Conservation (phyloP, 257 asterid species). For the Solanum etuberosum region DNA sequence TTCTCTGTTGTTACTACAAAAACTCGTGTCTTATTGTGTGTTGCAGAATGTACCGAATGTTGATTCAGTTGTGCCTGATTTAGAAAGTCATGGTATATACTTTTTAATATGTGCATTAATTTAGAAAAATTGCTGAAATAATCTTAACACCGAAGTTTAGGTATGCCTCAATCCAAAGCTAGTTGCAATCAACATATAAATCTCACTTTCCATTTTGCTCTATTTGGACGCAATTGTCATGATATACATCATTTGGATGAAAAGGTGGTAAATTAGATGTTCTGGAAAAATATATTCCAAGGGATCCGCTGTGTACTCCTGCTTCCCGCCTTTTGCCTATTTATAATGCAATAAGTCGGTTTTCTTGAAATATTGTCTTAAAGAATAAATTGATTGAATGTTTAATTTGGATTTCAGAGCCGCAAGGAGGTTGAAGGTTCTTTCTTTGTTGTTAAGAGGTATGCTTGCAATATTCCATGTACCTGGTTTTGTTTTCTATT, state of each 20-base stretch:
- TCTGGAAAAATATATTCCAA: not conserved
- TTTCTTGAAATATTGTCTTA: not conserved
- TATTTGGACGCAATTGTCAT: not conserved
- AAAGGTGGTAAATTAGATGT: not conserved
- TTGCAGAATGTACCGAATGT: not conserved
- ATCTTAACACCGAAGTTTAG: not conserved
- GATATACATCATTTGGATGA: not conserved
- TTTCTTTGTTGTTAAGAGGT: conserved; percentile 84
- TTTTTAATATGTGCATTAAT: not conserved
- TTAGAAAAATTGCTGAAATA: not conserved
- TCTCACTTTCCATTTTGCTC: not conserved
- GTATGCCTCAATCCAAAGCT: not conserved
- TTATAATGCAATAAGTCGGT: not conserved
- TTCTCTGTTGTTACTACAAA: not conserved
- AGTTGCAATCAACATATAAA: not conserved
- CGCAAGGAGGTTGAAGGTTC: conserved; percentile 90
- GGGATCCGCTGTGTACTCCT: not conserved
- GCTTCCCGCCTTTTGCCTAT: not conserved
- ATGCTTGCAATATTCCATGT: not conserved
- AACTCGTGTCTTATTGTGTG: not conserved
- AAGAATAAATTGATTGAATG: not conserved
- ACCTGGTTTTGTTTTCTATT: not conserved
- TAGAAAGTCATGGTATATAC: not conserved
- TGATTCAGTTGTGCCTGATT: not conserved
- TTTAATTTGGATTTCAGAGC: conserved; percentile 29